Evolutionary conservation across 768 basidiomycete species (phyloP).

Genomic region (Lactarius evosmus): DNA sequence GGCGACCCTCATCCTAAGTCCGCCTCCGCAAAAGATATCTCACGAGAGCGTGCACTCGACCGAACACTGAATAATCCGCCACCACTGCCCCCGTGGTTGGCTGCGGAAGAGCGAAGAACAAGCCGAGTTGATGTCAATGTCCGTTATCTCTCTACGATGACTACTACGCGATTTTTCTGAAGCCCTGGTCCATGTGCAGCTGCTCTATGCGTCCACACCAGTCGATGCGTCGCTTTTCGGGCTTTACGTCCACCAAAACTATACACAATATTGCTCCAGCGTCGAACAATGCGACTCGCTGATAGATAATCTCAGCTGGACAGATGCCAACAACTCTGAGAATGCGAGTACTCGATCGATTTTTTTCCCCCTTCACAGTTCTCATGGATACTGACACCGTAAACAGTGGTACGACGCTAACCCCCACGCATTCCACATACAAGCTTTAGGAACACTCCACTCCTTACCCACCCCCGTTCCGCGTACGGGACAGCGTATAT

Average conservation of each 20-base stretch:
- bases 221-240: constrained; percentile 89
- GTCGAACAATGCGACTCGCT: constrained; percentile 70
- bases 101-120: constrained; percentile 55
- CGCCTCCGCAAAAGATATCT: constrained; percentile 58
- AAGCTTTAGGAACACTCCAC: constrained; percentile 81
- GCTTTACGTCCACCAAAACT: constrained; percentile 93
- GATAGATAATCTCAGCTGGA: constrained; percentile 73
- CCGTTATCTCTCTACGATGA: constrained; percentile 27
- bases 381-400: neutral
- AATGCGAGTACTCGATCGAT: constrained; percentile 34
- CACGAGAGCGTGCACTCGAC: constrained; percentile 58
- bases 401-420: constrained; percentile 61
- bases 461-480: constrained; percentile 83
- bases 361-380: neutral
- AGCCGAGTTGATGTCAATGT: constrained; percentile 81
- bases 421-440: constrained; percentile 83
- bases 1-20: constrained; percentile 60
- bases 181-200: constrained; percentile 39
- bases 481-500: constrained; percentile 73
- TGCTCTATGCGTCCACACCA: constrained; percentile 77
- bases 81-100: constrained; percentile 56
- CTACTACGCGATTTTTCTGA: constrained; percentile 5
- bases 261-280: constrained; percentile 76
- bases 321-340: constrained; percentile 66
- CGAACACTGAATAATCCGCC: constrained; percentile 51